A percentile compares a stretch with the other conserved stretches of the same genome.
phyloP scores from a whole-genome alignment of 1,284 basidiomycete species.

The Rhodotorula sp. region DNA sequence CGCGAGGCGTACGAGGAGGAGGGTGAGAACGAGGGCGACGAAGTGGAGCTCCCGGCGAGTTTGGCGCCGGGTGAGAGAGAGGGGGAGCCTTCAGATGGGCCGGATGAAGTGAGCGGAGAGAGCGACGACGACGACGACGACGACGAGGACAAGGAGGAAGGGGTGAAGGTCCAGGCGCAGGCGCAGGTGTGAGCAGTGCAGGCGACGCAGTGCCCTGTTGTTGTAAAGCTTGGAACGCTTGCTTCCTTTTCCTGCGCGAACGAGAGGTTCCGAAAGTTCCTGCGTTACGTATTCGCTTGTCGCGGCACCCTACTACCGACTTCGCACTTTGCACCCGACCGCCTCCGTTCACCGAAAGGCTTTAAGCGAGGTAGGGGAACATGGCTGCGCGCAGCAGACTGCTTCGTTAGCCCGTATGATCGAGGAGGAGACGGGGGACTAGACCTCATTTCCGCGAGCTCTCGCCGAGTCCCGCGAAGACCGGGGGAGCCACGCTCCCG shows the following conservation, averaged over 20 bases:
- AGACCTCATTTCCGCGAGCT: too few relatives aligned
- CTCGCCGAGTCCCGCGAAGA: too few relatives aligned
- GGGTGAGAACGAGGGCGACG: not conserved
- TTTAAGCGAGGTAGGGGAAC: conserved; percentile 69
- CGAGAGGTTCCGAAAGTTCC: too few relatives aligned
- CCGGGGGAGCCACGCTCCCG: not conserved
- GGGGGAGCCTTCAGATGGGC: conserved; percentile 5
- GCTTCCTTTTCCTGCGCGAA: too few relatives aligned
- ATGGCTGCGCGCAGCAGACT: conserved; percentile 56
- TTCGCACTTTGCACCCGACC: too few relatives aligned
- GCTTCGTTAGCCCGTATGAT: not conserved
- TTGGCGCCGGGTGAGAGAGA: conserved; percentile 19
- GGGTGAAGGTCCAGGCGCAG: too few relatives aligned
- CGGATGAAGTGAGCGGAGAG: not conserved
- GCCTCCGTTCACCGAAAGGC: too few relatives aligned
- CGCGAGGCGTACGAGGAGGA: conserved; percentile 22
- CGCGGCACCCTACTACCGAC: too few relatives aligned
- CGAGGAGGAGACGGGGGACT: too few relatives aligned
- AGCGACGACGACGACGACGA: not conserved
- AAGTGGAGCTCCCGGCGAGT: conserved; percentile 19
- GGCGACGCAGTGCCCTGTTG: too few relatives aligned
- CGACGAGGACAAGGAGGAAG: not conserved
- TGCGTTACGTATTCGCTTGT: too few relatives aligned
- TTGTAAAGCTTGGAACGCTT: too few relatives aligned
- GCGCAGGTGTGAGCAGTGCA: not conserved